A percentile compares a stretch with the other conserved stretches of the same genome.
Evolutionary conservation across 495 filamentous ascomycete genomes (phyloP).

Genomic region (Hypoxylon perforatum): DNA sequence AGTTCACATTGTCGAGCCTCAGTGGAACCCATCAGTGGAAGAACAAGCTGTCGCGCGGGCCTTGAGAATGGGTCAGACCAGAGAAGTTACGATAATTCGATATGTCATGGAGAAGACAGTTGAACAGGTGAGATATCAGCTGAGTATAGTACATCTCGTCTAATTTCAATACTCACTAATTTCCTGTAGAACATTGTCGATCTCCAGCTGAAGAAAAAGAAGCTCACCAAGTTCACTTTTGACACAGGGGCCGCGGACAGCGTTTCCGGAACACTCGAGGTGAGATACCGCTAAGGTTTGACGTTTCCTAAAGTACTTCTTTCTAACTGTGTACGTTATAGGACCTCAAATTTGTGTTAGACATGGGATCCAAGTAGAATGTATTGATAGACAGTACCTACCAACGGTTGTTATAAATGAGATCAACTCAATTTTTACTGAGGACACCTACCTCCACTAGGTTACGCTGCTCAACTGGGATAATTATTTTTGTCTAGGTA

Average conservation of each 20-base stretch:
- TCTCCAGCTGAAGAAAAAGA: conserved; percentile 29
- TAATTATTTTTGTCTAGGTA: too few relatives aligned
- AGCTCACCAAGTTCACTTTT: conserved; percentile 28
- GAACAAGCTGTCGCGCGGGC: conserved; percentile 62
- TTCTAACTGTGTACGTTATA: not conserved
- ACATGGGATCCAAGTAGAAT: not conserved
- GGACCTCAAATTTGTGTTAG: not conserved
- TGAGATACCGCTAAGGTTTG: too few relatives aligned
- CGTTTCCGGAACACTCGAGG: not conserved
- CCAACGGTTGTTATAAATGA: too few relatives aligned
- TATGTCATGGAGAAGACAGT: conserved; percentile 60
- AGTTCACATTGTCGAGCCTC: conserved; percentile 63
- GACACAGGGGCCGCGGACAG: conserved; percentile 2
- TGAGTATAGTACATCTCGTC: not conserved
- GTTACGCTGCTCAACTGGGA: too few relatives aligned
- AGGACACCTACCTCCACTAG: too few relatives aligned
- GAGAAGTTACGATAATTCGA: conserved; percentile 54
- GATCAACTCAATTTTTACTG: too few relatives aligned
- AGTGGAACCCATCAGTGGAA: conserved; percentile 68
- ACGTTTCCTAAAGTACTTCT: not conserved
- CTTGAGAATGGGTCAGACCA: conserved; percentile 59
- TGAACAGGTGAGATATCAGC: conserved; percentile 54
- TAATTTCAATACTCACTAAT: not conserved
- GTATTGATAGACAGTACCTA: not conserved
- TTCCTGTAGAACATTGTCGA: conserved; percentile 20